Evolutionary conservation across 257 asterid genomes (phyloP).

Genomic region (Jaltomata sinuosa): DNA sequence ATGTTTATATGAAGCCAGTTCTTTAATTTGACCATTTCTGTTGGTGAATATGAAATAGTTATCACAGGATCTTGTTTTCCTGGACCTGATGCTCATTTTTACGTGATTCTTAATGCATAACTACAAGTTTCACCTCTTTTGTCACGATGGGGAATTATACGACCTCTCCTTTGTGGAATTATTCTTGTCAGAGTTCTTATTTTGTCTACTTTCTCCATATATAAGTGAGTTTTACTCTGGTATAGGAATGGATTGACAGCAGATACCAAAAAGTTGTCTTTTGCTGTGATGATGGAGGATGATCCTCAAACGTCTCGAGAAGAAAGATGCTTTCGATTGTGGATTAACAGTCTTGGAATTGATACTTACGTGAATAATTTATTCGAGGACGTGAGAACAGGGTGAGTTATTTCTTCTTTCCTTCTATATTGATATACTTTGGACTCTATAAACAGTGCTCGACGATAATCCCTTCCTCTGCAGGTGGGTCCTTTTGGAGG

Average conservation of each 20-base stretch:
- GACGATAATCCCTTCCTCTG: slow-evolving; percentile 16
- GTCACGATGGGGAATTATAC: neutral
- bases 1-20: too few relatives aligned
- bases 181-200: neutral
- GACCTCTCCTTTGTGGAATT: neutral
- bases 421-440: slow-evolving; percentile 3
- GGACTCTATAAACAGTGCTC: neutral
- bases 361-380: slow-evolving; percentile 60
- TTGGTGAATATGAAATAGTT: neutral
- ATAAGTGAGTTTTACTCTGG: neutral
- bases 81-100: neutral
- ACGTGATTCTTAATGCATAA: neutral
- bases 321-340: slow-evolving; percentile 90
- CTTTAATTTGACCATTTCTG: too few relatives aligned
- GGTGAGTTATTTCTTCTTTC: slow-evolving; percentile 37
- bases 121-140: neutral
- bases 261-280: slow-evolving; percentile 47
- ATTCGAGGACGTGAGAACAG: slow-evolving; percentile 79
- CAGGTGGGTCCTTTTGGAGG: slow-evolving; percentile 79
- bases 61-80: neutral
- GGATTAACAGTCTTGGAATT: slow-evolving; percentile 94
- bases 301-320: slow-evolving; percentile 90
- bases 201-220: neutral
- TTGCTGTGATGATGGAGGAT: slow-evolving; percentile 86
- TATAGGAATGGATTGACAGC: slow-evolving; percentile 72